Percentiles rank a stretch among this genome's conserved stretches.
Conservation (phyloP, 805 yeast genomes). For the Yarrowia deformans region DNA sequence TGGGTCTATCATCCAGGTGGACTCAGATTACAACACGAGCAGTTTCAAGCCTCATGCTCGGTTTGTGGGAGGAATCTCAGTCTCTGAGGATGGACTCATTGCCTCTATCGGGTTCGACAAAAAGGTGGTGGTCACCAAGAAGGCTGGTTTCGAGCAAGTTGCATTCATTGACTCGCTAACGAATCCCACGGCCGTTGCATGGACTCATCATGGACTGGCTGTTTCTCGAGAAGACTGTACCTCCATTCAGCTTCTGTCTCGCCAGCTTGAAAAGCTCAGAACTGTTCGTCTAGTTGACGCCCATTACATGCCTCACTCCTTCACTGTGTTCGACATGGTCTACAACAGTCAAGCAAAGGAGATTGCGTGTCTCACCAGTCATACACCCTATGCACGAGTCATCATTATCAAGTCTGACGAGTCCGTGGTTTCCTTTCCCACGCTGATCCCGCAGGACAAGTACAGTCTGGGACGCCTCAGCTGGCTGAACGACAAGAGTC, state of each 20-base stretch:
- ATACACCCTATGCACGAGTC: constrained; percentile 28
- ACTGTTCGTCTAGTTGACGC: constrained; percentile 32
- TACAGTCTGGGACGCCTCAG: constrained; percentile 25
- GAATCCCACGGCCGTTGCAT: constrained; percentile 22
- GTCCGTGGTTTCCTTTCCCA: constrained; percentile 8
- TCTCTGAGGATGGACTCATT: constrained; percentile 16
- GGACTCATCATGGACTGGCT: constrained; percentile 17
- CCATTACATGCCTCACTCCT: constrained; percentile 26
- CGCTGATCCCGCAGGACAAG: constrained; percentile 32
- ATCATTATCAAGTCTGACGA: constrained; percentile 11
- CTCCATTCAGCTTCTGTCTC: constrained; percentile 3
- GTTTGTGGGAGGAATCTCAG: constrained; percentile 23
- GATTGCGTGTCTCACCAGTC: constrained; percentile 20
- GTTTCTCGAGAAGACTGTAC: constrained; percentile 35
- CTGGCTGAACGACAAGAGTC: constrained; percentile 4
- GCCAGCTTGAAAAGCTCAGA: constrained; percentile 5
- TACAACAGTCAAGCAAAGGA: neutral
- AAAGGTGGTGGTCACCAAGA: constrained; percentile 18
- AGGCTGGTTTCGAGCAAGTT: neutral
- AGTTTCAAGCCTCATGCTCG: constrained; percentile 26
- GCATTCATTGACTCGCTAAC: constrained; percentile 23
- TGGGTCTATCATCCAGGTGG: constrained; percentile 5
- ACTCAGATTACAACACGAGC: neutral
- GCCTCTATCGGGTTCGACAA: constrained; percentile 31
- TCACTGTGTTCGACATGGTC: constrained; percentile 34